Base-by-base conservation (phyloP, 2,329 filamentous ascomycete genomes). In the Diaporthe citriasiana region DNA sequence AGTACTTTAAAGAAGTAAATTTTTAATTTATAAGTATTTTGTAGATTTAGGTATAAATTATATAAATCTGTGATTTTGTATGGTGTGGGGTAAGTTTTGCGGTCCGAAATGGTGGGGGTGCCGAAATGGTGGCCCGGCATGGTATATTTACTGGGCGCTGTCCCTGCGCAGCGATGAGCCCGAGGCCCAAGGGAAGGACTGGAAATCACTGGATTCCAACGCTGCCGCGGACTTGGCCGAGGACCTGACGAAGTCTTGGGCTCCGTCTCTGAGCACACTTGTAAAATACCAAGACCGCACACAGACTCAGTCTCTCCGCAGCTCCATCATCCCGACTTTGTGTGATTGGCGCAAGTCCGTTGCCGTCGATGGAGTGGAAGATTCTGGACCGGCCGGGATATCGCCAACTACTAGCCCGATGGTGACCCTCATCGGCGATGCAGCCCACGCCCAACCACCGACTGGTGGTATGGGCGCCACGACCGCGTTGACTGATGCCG, bases 361-460 rank as follows among this genome's bases (percentile, higher is more conserved):
- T n/a, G 19, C 6, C 22, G 13, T 19, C 4, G 6, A 65, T 22
- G 42, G 7, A 13, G 13, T 6, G 1, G 27, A 50, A 50, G 60
- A 2, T 6, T 50, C 59, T 17, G 59, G 3, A 13, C 3, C 30
- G 1, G 27, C 30, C 5, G 25, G 9, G 22, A 10, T 15, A 10
- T 50, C 59, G 10, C 10, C 59, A 25, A 15, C 17, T 3, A 17
- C 30, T 12, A 50, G 42, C 13, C 60, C 60, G 0, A 65, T 65
- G 60, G 60, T 65, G 19, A 65, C 60, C 19, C 60, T 65, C 38
- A 65, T 65, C 30, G 60, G 60, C 22, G 60, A 65, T 19, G 60
- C 60, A n/a, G 60, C 60, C 27, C 60, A 65, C 42, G 60, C 27
- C 22, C 60, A 65, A 27, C 60, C 60, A 19, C 60, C 60, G 27